Evolutionary conservation across 176 grass and related monocot genomes (phyloP).

Genomic region (Carex myosuroides): DNA sequence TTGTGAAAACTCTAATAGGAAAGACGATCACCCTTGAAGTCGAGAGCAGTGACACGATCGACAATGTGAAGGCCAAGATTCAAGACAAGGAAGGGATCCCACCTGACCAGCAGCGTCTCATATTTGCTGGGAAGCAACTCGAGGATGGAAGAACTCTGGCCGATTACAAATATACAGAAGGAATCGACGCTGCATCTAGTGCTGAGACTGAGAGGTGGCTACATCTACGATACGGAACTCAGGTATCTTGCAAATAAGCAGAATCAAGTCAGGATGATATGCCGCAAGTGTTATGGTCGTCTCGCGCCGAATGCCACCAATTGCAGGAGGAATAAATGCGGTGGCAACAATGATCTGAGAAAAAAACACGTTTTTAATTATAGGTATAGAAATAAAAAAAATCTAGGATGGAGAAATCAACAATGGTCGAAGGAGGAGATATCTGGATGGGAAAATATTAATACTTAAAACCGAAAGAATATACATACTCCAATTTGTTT

Average conservation of each 20-base stretch:
- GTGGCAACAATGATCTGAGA: background rate
- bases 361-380: background rate
- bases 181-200: background rate
- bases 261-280: background rate
- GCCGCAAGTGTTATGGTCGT: background rate
- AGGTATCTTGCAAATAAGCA: background rate
- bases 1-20: no score
- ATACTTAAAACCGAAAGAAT: background rate
- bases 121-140: no score
- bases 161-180: no score
- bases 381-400: background rate
- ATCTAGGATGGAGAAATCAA: background rate
- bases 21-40: no score
- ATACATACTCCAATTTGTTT: no score
- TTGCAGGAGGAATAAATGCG: background rate
- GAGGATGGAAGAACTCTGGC: no score
- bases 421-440: background rate
- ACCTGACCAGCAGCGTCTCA: no score
- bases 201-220: background rate
- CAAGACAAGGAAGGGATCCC: no score
- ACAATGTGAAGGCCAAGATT: no score
- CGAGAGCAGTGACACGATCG: no score
- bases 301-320: background rate
- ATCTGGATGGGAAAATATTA: background rate
- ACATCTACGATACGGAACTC: background rate